These are phyloP conservation scores for Chrysoporthe deuterocubensis DNA, from an alignment of 2,329 filamentous ascomycete species.

Conservation along the genomic window DNA sequence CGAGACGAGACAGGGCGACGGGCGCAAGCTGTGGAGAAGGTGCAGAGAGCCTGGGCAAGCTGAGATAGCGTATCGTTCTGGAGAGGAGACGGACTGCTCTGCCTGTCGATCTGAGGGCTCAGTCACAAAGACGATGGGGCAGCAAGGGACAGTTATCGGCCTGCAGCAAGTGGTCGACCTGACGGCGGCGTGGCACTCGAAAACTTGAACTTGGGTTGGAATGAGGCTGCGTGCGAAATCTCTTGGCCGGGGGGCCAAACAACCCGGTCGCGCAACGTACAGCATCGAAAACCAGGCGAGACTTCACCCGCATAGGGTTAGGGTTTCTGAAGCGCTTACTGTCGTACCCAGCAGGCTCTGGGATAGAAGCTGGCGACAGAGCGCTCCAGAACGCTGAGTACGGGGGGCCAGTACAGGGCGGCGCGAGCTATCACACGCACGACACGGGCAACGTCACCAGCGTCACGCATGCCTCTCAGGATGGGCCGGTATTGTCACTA, in stretches of 20 bases:
- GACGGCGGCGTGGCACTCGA: background rate
- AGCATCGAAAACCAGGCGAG: too few species aligned
- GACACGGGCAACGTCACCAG: conserved; percentile 4
- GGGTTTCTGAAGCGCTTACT: too few species aligned
- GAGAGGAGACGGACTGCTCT: too few species aligned
- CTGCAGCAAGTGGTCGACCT: background rate
- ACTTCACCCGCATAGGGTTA: too few species aligned
- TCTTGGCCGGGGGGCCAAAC: background rate
- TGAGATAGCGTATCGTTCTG: background rate
- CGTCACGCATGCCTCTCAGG: background rate
- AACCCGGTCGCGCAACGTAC: too few species aligned
- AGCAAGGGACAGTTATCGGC: background rate
- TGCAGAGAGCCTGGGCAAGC: background rate
- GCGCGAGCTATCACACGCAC: background rate
- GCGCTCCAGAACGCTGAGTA: too few species aligned
- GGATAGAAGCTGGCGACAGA: too few species aligned
- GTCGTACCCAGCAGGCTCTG: too few species aligned
- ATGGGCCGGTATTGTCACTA: too few species aligned
- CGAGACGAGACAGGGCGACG: background rate
- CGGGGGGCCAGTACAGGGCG: background rate
- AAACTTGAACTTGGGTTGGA: conserved; percentile 8
- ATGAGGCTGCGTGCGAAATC: conserved; percentile 17
- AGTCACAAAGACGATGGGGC: conserved; percentile 16
- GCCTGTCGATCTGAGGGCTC: too few species aligned
- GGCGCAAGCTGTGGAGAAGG: background rate